Conservation (phyloP, 2,329 filamentous ascomycete species). For the Cryphonectria carpinicola region DNA sequence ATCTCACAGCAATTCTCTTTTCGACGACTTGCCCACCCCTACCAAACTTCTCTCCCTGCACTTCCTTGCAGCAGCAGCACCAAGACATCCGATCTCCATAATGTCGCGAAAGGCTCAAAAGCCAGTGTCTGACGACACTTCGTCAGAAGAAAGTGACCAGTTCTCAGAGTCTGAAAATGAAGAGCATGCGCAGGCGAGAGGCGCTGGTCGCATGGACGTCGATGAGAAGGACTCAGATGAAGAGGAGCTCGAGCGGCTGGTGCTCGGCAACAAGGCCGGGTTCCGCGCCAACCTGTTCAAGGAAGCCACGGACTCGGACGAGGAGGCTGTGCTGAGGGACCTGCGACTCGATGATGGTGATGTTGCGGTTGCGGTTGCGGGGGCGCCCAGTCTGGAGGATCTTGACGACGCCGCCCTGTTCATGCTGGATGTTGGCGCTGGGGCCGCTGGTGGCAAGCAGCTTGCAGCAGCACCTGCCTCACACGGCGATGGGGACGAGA, state of each 20-base stretch:
- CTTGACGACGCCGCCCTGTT: conserved; percentile 83
- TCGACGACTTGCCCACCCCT: not conserved
- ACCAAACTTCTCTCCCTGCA: not conserved
- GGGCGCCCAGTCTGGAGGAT: conserved; percentile 35
- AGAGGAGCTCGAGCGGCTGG: conserved; percentile 81
- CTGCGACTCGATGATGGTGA: conserved; percentile 37
- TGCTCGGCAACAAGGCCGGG: conserved; percentile 84
- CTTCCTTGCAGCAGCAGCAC: not conserved
- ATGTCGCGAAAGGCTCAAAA: conserved; percentile 28
- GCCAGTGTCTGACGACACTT: conserved; percentile 32
- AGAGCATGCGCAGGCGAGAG: conserved; percentile 32
- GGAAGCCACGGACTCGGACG: conserved; percentile 47
- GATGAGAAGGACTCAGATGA: conserved; percentile 80
- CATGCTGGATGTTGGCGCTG: conserved; percentile 74
- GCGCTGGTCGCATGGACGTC: conserved; percentile 36
- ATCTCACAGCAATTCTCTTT: not conserved
- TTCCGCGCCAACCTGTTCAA: conserved; percentile 76
- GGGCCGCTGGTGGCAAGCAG: conserved; percentile 41
- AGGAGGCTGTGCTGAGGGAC: conserved; percentile 42
- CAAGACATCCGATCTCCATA: not conserved
- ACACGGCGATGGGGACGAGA: conserved; percentile 25
- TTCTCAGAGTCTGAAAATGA: conserved; percentile 22
- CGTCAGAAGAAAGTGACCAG: conserved; percentile 35
- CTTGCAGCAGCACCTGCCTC: conserved; percentile 35
- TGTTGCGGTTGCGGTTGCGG: conserved; percentile 26